Percentiles rank a stretch among this genome's conserved stretches.
These are phyloP conservation scores for Kodamaea sp. DNA, from an alignment of 1,139 yeast species.

Conservation along the genomic window DNA sequence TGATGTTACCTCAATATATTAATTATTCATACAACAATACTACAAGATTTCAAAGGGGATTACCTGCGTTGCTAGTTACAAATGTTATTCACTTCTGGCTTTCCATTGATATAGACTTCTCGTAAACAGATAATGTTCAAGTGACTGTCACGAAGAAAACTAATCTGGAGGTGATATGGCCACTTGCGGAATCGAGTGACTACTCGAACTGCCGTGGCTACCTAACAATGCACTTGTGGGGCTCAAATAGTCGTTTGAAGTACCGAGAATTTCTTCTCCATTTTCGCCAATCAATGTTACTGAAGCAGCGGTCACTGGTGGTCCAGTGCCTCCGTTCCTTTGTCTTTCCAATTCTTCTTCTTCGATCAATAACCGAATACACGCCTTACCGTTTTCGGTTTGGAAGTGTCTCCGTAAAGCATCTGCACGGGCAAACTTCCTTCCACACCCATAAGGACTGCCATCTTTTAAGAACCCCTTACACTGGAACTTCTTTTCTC, in stretches of 20 bases:
- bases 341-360: conserved; percentile 53
- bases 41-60: too few species aligned
- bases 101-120: too few species aligned
- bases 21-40: too few species aligned
- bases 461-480: conserved; percentile 70
- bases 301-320: conserved; percentile 11
- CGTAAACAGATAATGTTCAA: too few species aligned
- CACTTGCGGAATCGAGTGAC: conserved; percentile 27
- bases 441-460: conserved; percentile 84
- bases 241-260: conserved; percentile 15
- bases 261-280: conserved; percentile 3
- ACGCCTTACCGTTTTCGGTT: conserved; percentile 87
- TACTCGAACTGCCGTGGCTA: conserved; percentile 6
- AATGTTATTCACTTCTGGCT: too few species aligned
- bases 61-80: too few species aligned
- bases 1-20: too few species aligned
- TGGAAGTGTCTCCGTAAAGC: conserved; percentile 92
- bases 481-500: conserved; percentile 87
- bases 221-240: conserved; percentile 14
- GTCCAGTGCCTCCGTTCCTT: conserved; percentile 10
- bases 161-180: conserved; percentile 44
- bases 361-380: conserved; percentile 72
- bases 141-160: too few species aligned
- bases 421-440: conserved; percentile 93
- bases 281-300: conserved; percentile 6